phyloP scores from a whole-genome alignment of 1,284 basidiomycete species.

The Grifola frondosa region DNA sequence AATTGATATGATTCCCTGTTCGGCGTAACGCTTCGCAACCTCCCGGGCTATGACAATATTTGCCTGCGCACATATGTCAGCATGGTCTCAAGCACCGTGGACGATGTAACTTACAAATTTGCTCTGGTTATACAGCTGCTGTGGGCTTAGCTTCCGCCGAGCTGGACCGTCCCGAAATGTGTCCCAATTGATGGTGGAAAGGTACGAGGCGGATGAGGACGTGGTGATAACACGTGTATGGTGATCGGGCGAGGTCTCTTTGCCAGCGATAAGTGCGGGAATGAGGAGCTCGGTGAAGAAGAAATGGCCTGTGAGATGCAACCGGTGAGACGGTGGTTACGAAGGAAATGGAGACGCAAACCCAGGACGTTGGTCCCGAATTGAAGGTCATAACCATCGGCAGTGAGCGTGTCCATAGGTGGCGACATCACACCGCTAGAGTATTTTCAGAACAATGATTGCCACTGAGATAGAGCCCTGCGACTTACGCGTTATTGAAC shows the following conservation, averaged over 20 bases:
- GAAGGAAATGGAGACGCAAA: slow-evolving; percentile 2
- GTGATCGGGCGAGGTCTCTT: slow-evolving; percentile 28
- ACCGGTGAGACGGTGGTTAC: not conserved
- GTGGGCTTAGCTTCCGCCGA: slow-evolving; percentile 26
- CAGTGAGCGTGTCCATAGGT: slow-evolving; percentile 37
- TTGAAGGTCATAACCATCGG: slow-evolving; percentile 50
- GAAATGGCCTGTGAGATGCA: slow-evolving; percentile 33
- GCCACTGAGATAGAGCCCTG: slow-evolving; percentile 9
- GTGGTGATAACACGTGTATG: slow-evolving; percentile 44
- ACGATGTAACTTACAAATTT: slow-evolving; percentile 42
- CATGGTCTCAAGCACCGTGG: too few relatives aligned
- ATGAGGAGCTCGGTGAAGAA: slow-evolving; percentile 44
- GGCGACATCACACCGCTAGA: slow-evolving; percentile 48
- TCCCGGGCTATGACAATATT: slow-evolving; percentile 41
- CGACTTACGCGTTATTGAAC: slow-evolving; percentile 51
- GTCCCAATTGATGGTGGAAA: slow-evolving; percentile 29
- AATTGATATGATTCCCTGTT: slow-evolving; percentile 36
- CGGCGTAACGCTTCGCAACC: slow-evolving; percentile 28
- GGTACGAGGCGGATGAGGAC: slow-evolving; percentile 34
- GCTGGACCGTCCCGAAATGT: slow-evolving; percentile 29
- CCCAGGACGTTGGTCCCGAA: slow-evolving; percentile 51
- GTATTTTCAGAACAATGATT: not conserved
- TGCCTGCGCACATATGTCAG: too few relatives aligned
- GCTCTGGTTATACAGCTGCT: slow-evolving; percentile 41
- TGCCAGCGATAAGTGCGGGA: slow-evolving; percentile 37